Evolutionary conservation across 495 filamentous ascomycete species (phyloP).

Genomic region (Aspergillus bridgeri): DNA sequence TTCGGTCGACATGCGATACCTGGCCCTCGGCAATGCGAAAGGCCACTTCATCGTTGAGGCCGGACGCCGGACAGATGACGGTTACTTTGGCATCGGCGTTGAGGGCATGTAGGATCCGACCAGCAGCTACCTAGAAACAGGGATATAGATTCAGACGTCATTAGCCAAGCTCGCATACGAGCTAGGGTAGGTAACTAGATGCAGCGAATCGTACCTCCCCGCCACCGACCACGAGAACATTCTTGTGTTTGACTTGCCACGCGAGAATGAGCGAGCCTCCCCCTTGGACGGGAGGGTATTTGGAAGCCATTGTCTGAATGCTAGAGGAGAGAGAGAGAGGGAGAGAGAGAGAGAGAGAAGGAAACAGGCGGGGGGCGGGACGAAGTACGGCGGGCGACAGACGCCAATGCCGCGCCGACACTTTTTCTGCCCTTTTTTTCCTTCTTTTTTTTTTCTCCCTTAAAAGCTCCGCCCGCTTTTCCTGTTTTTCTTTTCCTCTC

Average conservation of each 20-base stretch:
- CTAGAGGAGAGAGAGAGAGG: background rate
- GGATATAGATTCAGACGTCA: conserved; percentile 13
- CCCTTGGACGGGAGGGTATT: conserved; percentile 77
- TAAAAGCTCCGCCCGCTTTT: conserved; percentile 1
- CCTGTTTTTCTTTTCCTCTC: conserved; percentile 1
- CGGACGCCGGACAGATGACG: conserved; percentile 72
- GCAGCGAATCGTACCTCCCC: conserved; percentile 68
- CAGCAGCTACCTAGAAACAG: conserved; percentile 75
- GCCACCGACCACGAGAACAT: conserved; percentile 83
- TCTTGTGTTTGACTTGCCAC: conserved; percentile 85
- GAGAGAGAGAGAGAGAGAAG: too few relatives aligned
- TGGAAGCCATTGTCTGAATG: conserved; percentile 47
- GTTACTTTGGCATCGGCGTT: conserved; percentile 92
- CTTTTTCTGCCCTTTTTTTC: conserved; percentile 12
- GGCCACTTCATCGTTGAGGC: conserved; percentile 84
- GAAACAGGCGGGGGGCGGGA: too few relatives aligned
- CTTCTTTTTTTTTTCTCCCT: conserved; percentile 6
- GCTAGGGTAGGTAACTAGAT: too few relatives aligned
- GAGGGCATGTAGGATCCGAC: conserved; percentile 85
- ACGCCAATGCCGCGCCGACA: background rate
- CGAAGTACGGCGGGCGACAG: background rate
- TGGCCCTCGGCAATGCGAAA: conserved; percentile 70
- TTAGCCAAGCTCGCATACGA: conserved; percentile 4
- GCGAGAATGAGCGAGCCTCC: conserved; percentile 91
- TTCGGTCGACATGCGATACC: conserved; percentile 73